Evolutionary conservation across 179 eudicot genomes (phyloP), one percentile per base, ranked within the genome.

Genomic region (Beta macrorhiza): DNA sequence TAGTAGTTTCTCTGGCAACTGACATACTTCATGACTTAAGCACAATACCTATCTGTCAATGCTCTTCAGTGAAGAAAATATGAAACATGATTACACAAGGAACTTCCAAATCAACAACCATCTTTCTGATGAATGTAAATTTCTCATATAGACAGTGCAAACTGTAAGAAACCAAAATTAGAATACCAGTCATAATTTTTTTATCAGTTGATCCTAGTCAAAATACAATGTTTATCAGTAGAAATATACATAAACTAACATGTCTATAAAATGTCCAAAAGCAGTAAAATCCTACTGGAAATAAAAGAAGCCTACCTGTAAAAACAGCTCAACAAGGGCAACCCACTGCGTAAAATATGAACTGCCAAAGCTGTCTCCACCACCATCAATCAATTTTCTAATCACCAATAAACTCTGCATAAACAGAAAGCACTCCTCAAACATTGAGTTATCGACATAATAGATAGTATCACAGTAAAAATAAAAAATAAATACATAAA

Each of bases 311-410:
- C 78, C 52, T 64, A 97, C 99, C 97, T 95, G 89, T 84, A 90
- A 83, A 83, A 89, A 97, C 75, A 93, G 78, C 74, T 90, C 95
- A 44, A 92, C 90, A 20, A 92, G 75, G n/a, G 92, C 89, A 83
- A 90, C 91, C 98, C 99, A 96, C 72, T 92, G 97, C 70, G 88
- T 88, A 71, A 90, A 87, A 86, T 83, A 94, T 77, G 94, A 92
- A 81, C 86, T 79, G 19, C 93, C 95, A 83, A 86, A 83, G 83
- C 83, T 77, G 83, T 88, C 89, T 75, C 86, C 90, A 83, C 56
- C 81, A 84, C 85, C 79, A 58, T 92, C 98, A 56, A 92, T 56
- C 69, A 96, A 88, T 81, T 85, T 94, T 83, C 84, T 94, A 45
- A 88, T 80, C 51, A 91, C 76, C 63, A 84, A 84, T 82, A 94